phyloP scores from a whole-genome alignment of 805 yeast genomes.

The Wickerhamomyces bisporus region DNA sequence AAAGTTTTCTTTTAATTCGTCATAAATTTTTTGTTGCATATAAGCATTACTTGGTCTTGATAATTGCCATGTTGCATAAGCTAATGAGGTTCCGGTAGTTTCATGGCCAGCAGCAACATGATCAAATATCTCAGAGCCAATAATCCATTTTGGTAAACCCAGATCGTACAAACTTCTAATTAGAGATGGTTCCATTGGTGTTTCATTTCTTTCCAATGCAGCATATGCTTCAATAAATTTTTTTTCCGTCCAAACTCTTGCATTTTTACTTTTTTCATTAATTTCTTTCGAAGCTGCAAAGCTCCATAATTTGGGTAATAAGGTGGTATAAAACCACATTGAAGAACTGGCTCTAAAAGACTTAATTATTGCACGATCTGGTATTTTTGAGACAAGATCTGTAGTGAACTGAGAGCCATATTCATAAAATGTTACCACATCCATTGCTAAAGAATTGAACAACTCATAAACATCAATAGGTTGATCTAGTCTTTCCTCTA shows the following conservation, averaged over 20 bases:
- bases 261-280: slow-evolving; percentile 31
- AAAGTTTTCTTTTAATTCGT: slow-evolving; percentile 38
- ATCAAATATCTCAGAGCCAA: slow-evolving; percentile 50
- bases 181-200: slow-evolving; percentile 13
- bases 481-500: slow-evolving; percentile 8
- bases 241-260: slow-evolving; percentile 40
- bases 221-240: slow-evolving; percentile 24
- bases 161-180: slow-evolving; percentile 18
- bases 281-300: slow-evolving; percentile 41
- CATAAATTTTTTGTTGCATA: slow-evolving; percentile 41
- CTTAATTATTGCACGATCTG: slow-evolving; percentile 38
- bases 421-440: slow-evolving; percentile 56
- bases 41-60: slow-evolving; percentile 42
- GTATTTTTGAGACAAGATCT: slow-evolving; percentile 34
- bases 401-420: slow-evolving; percentile 48
- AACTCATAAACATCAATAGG: slow-evolving; percentile 52
- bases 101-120: slow-evolving; percentile 77
- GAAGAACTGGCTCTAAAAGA: slow-evolving; percentile 46
- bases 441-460: slow-evolving; percentile 72
- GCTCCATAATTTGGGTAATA: slow-evolving; percentile 49
- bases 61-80: slow-evolving; percentile 54
- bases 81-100: slow-evolving; percentile 62
- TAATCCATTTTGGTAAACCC: slow-evolving; percentile 25
- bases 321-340: slow-evolving; percentile 63
- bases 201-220: slow-evolving; percentile 15